phyloP scores from a whole-genome alignment of 192 early-diverging fungal species.

The Gaertneriomyces semiglobifer region DNA sequence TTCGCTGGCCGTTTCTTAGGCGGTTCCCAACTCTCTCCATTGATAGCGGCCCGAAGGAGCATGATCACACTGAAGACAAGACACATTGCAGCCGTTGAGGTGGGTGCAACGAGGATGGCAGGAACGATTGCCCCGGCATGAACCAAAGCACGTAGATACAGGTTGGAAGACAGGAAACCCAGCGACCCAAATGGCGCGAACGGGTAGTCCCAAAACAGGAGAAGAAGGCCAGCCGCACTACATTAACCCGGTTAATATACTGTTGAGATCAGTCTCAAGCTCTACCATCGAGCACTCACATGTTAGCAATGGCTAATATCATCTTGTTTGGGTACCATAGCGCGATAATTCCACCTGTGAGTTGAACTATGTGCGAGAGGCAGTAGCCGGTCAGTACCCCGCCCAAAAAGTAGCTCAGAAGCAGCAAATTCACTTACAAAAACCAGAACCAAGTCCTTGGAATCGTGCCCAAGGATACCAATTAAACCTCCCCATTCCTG shows the following conservation, averaged over 20 bases:
- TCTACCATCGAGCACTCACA: neutral
- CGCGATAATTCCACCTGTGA: conserved; percentile 26
- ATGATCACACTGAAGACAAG: conserved; percentile 11
- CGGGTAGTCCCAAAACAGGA: conserved; percentile 25
- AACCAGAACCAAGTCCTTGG: conserved; percentile 18
- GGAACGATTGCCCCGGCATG: conserved; percentile 17
- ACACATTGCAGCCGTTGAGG: conserved; percentile 18
- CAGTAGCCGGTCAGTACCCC: neutral
- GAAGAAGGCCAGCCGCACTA: conserved; percentile 20
- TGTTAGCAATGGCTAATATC: conserved; percentile 13
- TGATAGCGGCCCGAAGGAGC: conserved; percentile 19
- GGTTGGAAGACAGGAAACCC: conserved; percentile 18
- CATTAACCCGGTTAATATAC: neutral
- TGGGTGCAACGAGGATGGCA: conserved; percentile 21
- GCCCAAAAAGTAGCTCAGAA: neutral
- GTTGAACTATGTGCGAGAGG: neutral
- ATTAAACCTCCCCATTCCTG: conserved; percentile 14
- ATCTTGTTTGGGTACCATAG: conserved; percentile 11
- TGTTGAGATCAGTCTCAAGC: neutral
- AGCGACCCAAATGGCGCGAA: conserved; percentile 18
- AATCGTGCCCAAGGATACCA: conserved; percentile 32
- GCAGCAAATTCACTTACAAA: conserved; percentile 14
- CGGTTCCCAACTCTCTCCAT: conserved; percentile 24
- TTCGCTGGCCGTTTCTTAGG: conserved; percentile 11
- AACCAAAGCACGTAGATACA: conserved; percentile 9